Evolutionary conservation across 1,284 basidiomycete genomes (phyloP), one percentile per base, ranked within the genome.

Genomic region (Hypsizygus ulmarius): DNA sequence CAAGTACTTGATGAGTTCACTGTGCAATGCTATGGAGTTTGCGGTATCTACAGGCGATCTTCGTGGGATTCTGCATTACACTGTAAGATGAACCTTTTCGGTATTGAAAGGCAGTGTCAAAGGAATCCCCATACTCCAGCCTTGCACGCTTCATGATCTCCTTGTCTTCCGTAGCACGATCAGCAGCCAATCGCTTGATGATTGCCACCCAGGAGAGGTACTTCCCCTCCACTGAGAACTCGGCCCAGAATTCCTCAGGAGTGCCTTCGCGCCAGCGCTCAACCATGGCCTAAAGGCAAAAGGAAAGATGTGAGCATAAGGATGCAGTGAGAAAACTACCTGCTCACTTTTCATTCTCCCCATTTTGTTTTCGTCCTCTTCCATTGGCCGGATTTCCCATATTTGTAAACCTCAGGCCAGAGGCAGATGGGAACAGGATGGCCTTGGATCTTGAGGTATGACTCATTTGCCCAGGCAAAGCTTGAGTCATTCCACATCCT

Each of bases 401-500:
- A 43, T 30, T 47, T 48, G 51, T 56, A 63, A 5, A 64, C 18
- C 1, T 56, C 35, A 7, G 48, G 57, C 61, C 61, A 64, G 45
- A 61, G 55, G 7, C 49, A 29, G n/a, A 64, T 45, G 1, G 61
- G 53, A 25, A 63, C 52, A 3, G 55, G 37, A 0, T 45, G 38
- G 15, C 51, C 54, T 11, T 34, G 38, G 35, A 63, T 57, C 3
- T 11, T 33, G 11, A 61, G 42, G 5, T 33, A 34, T 2, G 58
- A 60, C 1, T 45, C 10, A 6, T 32, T 11, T 19, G 35, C 25
- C 61, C 59, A 62, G 43, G 51, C 35, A 2, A 21, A 5, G 6
- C 45, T 35, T 11, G 47, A 50, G 18, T 62, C 55, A 36, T 62
- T 55, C 58, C 60, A 62, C 55, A 57, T 60, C 1, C 34, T 14